phyloP scores from a whole-genome alignment of 139 green algal species.

The Chlamydomonas incerta region DNA sequence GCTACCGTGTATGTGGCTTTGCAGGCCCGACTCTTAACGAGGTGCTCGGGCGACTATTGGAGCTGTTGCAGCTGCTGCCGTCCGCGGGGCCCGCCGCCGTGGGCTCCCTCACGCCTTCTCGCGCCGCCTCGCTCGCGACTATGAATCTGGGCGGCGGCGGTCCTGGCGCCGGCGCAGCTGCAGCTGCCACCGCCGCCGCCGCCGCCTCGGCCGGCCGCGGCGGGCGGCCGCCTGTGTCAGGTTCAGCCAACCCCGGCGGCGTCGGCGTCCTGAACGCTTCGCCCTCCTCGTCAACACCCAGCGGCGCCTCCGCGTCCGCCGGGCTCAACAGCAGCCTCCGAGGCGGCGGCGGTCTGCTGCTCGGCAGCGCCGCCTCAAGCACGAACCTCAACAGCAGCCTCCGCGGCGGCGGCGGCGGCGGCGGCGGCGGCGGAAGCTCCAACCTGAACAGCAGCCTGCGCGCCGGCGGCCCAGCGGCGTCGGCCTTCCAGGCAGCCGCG shows the following conservation, averaged over 20 bases:
- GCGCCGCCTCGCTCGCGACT: background rate
- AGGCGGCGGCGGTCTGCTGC: background rate
- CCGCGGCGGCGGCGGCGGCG: background rate
- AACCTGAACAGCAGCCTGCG: background rate
- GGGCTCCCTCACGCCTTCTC: constrained; percentile 23
- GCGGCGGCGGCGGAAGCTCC: background rate
- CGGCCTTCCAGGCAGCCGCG: background rate
- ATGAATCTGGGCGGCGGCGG: background rate
- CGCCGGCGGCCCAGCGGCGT: background rate
- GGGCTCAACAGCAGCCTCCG: constrained; percentile 18
- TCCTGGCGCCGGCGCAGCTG: no score
- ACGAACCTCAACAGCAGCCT: background rate
- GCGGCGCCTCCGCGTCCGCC: background rate
- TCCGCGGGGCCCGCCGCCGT: background rate
- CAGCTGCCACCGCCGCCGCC: no score
- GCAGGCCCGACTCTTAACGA: constrained; percentile 22
- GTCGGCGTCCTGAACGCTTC: no score
- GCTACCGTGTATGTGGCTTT: no score
- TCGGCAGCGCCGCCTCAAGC: background rate
- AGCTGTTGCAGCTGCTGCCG: constrained; percentile 36
- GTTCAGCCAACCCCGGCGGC: no score
- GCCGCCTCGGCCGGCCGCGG: no score
- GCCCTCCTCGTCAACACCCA: background rate
- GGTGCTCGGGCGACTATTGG: constrained; percentile 11
- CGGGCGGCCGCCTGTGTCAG: no score